A percentile compares a stretch with the other conserved stretches of the same genome.
Evolutionary conservation across 306 rosid species (phyloP).

Genomic region (Vigna unguiculata): DNA sequence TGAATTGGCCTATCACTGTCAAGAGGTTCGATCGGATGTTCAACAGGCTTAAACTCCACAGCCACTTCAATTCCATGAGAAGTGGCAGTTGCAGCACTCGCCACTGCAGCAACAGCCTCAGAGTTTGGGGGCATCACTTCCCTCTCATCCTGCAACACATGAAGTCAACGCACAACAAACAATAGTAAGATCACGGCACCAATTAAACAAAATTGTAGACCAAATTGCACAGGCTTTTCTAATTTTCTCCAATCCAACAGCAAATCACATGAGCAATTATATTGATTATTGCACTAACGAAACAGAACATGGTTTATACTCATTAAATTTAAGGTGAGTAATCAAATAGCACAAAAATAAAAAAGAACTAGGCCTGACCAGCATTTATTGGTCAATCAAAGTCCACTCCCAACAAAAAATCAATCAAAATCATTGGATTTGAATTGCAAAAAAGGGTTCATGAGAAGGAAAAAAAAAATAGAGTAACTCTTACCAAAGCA

Average conservation of each 20-base stretch:
- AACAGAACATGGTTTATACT: slow-evolving; percentile 6
- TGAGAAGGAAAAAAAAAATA: background rate
- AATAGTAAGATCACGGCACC: slow-evolving; percentile 28
- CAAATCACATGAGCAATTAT: slow-evolving; percentile 11
- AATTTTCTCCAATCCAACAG: slow-evolving; percentile 27
- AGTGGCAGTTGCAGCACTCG: slow-evolving; percentile 53
- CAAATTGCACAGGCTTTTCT: slow-evolving; percentile 6
- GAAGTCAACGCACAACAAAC: slow-evolving; percentile 37
- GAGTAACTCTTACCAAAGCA: slow-evolving; percentile 70
- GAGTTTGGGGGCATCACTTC: slow-evolving; percentile 67
- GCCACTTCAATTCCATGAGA: slow-evolving; percentile 94
- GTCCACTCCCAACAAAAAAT: slow-evolving; percentile 35
- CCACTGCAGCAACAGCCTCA: slow-evolving; percentile 51
- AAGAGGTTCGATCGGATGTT: slow-evolving; percentile 87
- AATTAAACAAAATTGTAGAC: slow-evolving; percentile 13
- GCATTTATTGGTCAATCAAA: slow-evolving; percentile 49
- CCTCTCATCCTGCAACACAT: slow-evolving; percentile 74
- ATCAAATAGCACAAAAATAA: background rate
- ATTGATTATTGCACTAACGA: background rate
- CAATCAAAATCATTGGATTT: slow-evolving; percentile 9
- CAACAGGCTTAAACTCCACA: slow-evolving; percentile 94
- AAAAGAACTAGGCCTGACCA: slow-evolving; percentile 23
- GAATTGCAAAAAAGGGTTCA: slow-evolving; percentile 1
- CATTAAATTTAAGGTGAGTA: slow-evolving; percentile 18
- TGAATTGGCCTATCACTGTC: slow-evolving; percentile 85